Conservation (phyloP, 352 stramenopile species). For the Aphanomyces invadans region DNA sequence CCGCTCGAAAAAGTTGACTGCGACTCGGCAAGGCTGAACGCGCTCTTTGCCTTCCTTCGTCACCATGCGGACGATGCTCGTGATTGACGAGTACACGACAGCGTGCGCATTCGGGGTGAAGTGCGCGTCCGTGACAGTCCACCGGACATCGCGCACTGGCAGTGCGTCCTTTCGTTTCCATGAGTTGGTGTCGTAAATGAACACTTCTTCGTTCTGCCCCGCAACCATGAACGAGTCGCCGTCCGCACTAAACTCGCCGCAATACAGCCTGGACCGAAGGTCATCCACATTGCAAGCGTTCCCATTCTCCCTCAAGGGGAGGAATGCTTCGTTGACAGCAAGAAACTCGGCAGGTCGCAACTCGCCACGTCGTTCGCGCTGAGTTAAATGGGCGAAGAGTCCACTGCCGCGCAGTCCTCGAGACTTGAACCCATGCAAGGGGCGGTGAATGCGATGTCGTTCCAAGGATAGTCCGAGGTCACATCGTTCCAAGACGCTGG, state of each 20-base stretch:
- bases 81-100: slow-evolving; percentile 76
- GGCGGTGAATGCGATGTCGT: background rate
- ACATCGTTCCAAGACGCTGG: slow-evolving; percentile 4
- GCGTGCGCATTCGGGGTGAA: slow-evolving; percentile 63
- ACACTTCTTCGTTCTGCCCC: slow-evolving; percentile 55
- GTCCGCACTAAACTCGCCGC: slow-evolving; percentile 64
- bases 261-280: slow-evolving; percentile 66
- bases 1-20: slow-evolving; percentile 38
- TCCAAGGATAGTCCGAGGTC: background rate
- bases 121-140: slow-evolving; percentile 79
- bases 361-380: slow-evolving; percentile 55
- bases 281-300: slow-evolving; percentile 62
- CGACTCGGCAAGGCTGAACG: slow-evolving; percentile 30
- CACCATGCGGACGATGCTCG: slow-evolving; percentile 76
- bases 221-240: slow-evolving; percentile 61
- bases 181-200: slow-evolving; percentile 63
- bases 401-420: background rate
- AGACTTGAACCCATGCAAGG: background rate
- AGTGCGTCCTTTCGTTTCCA: slow-evolving; percentile 47
- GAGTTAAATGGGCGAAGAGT: slow-evolving; percentile 31
- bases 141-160: slow-evolving; percentile 64
- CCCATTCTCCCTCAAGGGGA: slow-evolving; percentile 76
- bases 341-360: slow-evolving; percentile 57
- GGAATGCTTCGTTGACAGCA: slow-evolving; percentile 68
- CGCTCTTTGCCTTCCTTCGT: slow-evolving; percentile 43